phyloP scores from a whole-genome alignment of 345 rosid genomes.

The Camelina hispida region DNA sequence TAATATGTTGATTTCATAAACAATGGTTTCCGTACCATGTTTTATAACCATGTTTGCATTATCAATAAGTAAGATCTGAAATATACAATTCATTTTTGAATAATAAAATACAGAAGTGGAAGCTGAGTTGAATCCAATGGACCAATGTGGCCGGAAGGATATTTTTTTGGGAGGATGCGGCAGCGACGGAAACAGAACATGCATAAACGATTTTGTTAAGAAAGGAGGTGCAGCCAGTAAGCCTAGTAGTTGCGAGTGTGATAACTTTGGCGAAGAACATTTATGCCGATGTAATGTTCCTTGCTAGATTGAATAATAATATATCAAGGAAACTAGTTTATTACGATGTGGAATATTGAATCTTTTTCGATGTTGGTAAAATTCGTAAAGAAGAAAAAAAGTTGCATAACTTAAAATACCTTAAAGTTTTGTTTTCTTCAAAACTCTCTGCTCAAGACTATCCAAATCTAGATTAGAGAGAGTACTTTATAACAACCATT shows the following conservation, averaged over 20 bases:
- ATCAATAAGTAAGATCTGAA: neutral
- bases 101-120: conserved; percentile 15
- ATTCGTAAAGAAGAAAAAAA: neutral
- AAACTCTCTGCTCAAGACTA: neutral
- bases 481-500: neutral
- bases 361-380: neutral
- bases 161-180: conserved; percentile 35
- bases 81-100: neutral
- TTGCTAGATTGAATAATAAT: conserved; percentile 19
- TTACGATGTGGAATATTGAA: neutral
- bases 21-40: neutral
- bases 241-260: conserved; percentile 33
- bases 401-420: neutral
- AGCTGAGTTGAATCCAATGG: conserved; percentile 5
- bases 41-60: neutral
- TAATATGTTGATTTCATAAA: neutral
- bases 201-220: conserved; percentile 39
- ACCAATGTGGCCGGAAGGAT: conserved; percentile 13
- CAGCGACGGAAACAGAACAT: conserved; percentile 20
- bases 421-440: neutral
- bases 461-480: neutral
- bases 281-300: conserved; percentile 27
- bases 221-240: conserved; percentile 10
- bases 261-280: conserved; percentile 29
- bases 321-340: neutral